Evolutionary conservation across 345 rosid genomes (phyloP).

Genomic region (thale cress (Arabidopsis thaliana)): DNA sequence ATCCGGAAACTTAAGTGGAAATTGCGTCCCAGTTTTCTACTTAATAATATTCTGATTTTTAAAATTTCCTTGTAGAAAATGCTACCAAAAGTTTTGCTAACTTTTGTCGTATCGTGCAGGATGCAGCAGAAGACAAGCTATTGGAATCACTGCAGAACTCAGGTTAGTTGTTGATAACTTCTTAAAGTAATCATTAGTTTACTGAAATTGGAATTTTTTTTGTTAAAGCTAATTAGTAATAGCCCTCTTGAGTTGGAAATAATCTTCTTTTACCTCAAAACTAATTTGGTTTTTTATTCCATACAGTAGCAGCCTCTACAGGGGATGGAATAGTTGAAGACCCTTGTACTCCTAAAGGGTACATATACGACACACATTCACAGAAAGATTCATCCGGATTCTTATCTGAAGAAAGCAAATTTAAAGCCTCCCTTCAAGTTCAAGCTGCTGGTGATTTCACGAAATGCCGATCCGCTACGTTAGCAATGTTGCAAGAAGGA

Average conservation of each 20-base stretch:
- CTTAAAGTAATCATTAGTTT: neutral
- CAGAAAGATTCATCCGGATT: slow-evolving; percentile 19
- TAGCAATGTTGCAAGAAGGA: slow-evolving; percentile 63
- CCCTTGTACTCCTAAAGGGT: slow-evolving; percentile 93
- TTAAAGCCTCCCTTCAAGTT: slow-evolving; percentile 28
- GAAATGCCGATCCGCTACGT: slow-evolving; percentile 79
- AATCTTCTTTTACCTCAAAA: neutral
- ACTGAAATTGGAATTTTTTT: too few relatives aligned
- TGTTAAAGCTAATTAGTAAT: too few relatives aligned
- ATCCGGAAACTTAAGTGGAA: neutral
- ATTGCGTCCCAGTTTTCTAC: neutral
- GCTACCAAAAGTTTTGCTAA: slow-evolving; percentile 7
- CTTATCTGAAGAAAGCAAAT: slow-evolving; percentile 35
- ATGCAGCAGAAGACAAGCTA: slow-evolving; percentile 67
- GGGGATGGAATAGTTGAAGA: slow-evolving; percentile 50
- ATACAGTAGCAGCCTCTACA: slow-evolving; percentile 58
- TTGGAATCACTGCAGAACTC: slow-evolving; percentile 56
- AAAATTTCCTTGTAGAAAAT: neutral
- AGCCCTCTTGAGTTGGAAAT: neutral
- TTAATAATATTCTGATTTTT: neutral
- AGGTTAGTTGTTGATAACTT: slow-evolving; percentile 49
- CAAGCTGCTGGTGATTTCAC: slow-evolving; percentile 77
- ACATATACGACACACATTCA: slow-evolving; percentile 46
- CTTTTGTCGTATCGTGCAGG: slow-evolving; percentile 54
- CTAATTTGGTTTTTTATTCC: slow-evolving; percentile 46